Percentiles rank a stretch among this genome's conserved stretches.
These are phyloP conservation scores for Arctostaphylos glauca DNA, from an alignment of 148 eudicot species.

Conservation along the genomic window DNA sequence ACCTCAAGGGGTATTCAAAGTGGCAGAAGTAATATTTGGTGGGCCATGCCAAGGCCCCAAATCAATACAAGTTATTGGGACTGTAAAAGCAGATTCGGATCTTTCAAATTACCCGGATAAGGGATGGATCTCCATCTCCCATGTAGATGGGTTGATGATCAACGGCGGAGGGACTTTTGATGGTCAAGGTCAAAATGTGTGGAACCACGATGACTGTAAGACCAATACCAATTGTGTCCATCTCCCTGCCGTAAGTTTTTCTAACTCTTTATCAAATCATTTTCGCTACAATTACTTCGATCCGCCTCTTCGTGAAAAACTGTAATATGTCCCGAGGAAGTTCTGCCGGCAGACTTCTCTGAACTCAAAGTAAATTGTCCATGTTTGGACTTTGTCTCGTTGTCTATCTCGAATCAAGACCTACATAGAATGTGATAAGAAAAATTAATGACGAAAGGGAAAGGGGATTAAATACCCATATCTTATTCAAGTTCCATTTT, in stretches of 20 bases:
- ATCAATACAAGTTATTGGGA: constrained; percentile 28
- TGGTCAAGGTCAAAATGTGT: constrained; percentile 31
- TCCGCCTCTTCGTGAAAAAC: no score
- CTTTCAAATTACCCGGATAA: constrained; percentile 25
- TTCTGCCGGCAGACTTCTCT: no score
- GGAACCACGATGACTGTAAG: constrained; percentile 39
- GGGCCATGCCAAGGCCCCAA: constrained; percentile 45
- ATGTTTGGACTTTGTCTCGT: no score
- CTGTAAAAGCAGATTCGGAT: constrained; percentile 33
- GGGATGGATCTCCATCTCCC: constrained; percentile 34
- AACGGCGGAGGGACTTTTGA: constrained; percentile 36
- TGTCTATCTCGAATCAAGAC: no score
- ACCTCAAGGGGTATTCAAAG: constrained; percentile 32
- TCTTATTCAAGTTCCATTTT: no score
- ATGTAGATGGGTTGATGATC: constrained; percentile 27
- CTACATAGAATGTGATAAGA: no score
- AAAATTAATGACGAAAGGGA: no score
- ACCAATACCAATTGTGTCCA: constrained; percentile 23
- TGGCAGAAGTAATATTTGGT: constrained; percentile 24
- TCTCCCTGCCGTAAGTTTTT: constrained; percentile 40
- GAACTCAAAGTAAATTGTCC: no score
- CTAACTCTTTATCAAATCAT: no score
- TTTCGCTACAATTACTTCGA: no score
- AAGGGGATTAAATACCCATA: no score
- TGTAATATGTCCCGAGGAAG: no score